Percentiles rank a stretch among this genome's conserved stretches.
Conservation (phyloP, 805 yeast species). For the Helenozyma baotianmanensis region DNA sequence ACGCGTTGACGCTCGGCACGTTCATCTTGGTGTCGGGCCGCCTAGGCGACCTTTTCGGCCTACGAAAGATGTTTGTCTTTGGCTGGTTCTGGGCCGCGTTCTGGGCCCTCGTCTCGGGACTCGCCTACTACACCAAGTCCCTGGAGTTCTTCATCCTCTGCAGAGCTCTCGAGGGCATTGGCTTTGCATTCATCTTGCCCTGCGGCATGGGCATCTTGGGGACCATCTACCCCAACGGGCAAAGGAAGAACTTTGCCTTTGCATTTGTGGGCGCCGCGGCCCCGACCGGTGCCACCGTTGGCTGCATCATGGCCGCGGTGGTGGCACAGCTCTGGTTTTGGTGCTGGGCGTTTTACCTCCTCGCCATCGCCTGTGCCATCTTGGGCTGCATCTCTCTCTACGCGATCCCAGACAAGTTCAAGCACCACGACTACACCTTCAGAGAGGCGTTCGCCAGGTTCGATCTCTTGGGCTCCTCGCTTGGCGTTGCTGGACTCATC, state of each 20-base stretch:
- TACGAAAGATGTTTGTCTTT: slow-evolving; percentile 45
- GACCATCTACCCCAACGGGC: slow-evolving; percentile 39
- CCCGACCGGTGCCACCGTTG: slow-evolving; percentile 57
- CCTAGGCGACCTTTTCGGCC: slow-evolving; percentile 68
- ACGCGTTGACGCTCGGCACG: slow-evolving; percentile 68
- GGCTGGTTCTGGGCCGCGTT: slow-evolving; percentile 55
- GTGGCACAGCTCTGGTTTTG: slow-evolving; percentile 47
- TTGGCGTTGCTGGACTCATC: slow-evolving; percentile 58
- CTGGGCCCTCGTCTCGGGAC: slow-evolving; percentile 60
- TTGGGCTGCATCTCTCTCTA: slow-evolving; percentile 29
- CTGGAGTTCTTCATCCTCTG: slow-evolving; percentile 47
- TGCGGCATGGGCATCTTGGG: slow-evolving; percentile 55
- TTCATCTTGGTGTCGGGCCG: slow-evolving; percentile 66
- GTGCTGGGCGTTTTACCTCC: slow-evolving; percentile 58
- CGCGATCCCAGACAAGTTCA: slow-evolving; percentile 31
- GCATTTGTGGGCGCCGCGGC: slow-evolving; percentile 56
- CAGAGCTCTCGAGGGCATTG: slow-evolving; percentile 63
- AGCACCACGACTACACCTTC: slow-evolving; percentile 11
- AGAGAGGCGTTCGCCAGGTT: slow-evolving; percentile 12
- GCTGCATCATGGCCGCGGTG: slow-evolving; percentile 48
- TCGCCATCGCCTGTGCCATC: slow-evolving; percentile 35
- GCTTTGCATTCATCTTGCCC: slow-evolving; percentile 57
- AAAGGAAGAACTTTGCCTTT: slow-evolving; percentile 50
- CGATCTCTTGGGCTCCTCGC: slow-evolving; percentile 40
- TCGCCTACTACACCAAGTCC: slow-evolving; percentile 47